These are phyloP conservation scores for Wilhelminamyces savonicus DNA, from an alignment of 805 yeast genomes.

Conservation along the genomic window DNA sequence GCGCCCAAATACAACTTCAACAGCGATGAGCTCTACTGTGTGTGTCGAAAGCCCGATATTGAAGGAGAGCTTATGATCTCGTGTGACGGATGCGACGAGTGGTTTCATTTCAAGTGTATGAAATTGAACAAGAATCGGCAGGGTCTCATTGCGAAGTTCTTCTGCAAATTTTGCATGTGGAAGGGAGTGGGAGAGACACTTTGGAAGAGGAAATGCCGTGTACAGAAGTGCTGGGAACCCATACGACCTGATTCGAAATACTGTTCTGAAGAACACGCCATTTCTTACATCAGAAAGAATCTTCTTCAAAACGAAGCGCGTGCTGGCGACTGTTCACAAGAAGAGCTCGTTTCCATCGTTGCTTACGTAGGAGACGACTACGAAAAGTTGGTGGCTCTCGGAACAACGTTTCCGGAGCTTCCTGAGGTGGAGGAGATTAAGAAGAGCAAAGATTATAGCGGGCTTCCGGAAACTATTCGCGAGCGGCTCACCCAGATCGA, in stretches of 20 bases:
- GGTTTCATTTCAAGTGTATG: conserved; percentile 87
- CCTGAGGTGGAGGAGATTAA: conserved; percentile 21
- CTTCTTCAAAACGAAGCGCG: conserved; percentile 11
- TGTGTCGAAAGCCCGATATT: conserved; percentile 71
- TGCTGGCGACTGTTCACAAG: too few relatives aligned
- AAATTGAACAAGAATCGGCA: conserved; percentile 45
- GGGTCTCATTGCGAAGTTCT: conserved; percentile 55
- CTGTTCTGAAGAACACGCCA: conserved; percentile 71
- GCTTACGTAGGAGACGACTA: conserved; percentile 12
- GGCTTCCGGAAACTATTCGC: conserved; percentile 12
- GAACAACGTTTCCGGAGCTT: conserved; percentile 38
- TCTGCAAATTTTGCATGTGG: conserved; percentile 69
- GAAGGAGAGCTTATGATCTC: conserved; percentile 83
- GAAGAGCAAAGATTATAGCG: conserved; percentile 5
- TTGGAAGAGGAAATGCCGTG: conserved; percentile 76
- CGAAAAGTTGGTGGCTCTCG: conserved; percentile 18
- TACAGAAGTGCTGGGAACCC: conserved; percentile 51
- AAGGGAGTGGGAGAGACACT: conserved; percentile 43
- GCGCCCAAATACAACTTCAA: conserved; percentile 39
- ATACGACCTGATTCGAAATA: conserved; percentile 40
- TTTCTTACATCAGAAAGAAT: conserved; percentile 27
- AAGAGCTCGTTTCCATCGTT: conserved; percentile 19
- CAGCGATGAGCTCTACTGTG: conserved; percentile 66
- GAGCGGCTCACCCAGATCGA: conserved; percentile 13
- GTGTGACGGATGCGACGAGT: conserved; percentile 92